Conservation (phyloP, 345 rosid genomes). For the Passiflora organensis region DNA sequence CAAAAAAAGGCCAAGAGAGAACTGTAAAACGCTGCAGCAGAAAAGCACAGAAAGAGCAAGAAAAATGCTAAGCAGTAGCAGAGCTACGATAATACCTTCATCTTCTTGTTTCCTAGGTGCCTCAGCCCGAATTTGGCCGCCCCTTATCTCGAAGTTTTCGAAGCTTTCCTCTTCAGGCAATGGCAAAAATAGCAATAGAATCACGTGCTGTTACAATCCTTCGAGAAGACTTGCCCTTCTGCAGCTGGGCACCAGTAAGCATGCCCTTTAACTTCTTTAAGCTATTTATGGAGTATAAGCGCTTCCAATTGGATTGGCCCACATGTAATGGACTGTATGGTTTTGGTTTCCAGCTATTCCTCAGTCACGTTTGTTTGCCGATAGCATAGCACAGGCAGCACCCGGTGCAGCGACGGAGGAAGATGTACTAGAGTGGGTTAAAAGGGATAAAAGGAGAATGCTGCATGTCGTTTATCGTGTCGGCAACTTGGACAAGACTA, state of each 20-base stretch:
- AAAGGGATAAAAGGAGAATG: constrained; percentile 25
- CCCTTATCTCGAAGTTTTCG: not conserved
- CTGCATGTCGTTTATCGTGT: constrained; percentile 23
- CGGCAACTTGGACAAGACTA: constrained; percentile 21
- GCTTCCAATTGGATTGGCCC: not conserved
- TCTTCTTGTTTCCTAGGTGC: constrained; percentile 16
- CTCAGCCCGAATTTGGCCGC: not conserved
- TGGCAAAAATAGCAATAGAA: not conserved
- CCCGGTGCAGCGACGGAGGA: constrained; percentile 13
- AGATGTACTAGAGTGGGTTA: constrained; percentile 20
- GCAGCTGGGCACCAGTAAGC: constrained; percentile 33
- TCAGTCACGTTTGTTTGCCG: constrained; percentile 29
- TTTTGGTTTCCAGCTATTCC: constrained; percentile 25
- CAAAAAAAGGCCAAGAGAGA: not conserved
- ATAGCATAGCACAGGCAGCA: constrained; percentile 13
- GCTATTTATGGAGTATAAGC: not conserved
- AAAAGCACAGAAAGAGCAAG: not conserved
- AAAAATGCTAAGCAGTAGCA: constrained; percentile 9
- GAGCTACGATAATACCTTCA: constrained; percentile 10
- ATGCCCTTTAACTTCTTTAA: not conserved
- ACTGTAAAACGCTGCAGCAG: not conserved
- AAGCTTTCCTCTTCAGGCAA: constrained; percentile 8
- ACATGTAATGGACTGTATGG: not conserved
- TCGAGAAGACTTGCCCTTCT: constrained; percentile 42
- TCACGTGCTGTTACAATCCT: constrained; percentile 15